Evolutionary conservation across 2,329 filamentous ascomycete species (phyloP).

Genomic region (Pseudogymnoascus sp.): DNA sequence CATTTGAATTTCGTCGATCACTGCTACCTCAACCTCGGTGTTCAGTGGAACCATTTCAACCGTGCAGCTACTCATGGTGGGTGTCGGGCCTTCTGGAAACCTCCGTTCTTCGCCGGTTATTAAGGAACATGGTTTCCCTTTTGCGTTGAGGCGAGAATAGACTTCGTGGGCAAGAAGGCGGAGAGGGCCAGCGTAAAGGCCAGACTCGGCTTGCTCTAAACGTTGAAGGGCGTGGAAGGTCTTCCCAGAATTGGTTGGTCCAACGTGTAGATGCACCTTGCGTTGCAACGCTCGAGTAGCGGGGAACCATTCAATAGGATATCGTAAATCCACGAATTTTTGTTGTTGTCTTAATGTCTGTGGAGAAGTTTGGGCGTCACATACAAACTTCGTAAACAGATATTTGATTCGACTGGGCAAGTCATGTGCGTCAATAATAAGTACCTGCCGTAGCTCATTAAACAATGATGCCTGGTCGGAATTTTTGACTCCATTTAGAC

Average conservation of each 20-base stretch:
- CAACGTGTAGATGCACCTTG: constrained; percentile 85
- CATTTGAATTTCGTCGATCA: constrained; percentile 99
- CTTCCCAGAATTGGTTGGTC: constrained; percentile 96
- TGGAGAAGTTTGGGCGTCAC: constrained; percentile 48
- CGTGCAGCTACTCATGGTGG: constrained; percentile 71
- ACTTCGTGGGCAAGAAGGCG: constrained; percentile 88
- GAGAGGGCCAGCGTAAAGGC: constrained; percentile 86
- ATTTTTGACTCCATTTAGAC: not conserved
- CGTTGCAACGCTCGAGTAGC: constrained; percentile 71
- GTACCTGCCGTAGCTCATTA: not conserved
- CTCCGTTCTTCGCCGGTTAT: constrained; percentile 88
- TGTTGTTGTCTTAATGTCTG: constrained; percentile 41
- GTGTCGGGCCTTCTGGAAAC: constrained; percentile 49
- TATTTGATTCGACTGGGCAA: constrained; percentile 52
- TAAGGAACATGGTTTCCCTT: constrained; percentile 68
- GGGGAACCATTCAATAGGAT: constrained; percentile 87
- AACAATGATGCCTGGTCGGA: not conserved
- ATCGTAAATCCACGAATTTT: constrained; percentile 72
- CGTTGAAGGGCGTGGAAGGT: constrained; percentile 88
- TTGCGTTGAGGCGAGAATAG: constrained; percentile 75
- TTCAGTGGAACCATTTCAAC: constrained; percentile 72
- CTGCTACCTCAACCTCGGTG: constrained; percentile 65
- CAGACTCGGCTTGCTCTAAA: constrained; percentile 65
- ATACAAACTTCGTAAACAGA: constrained; percentile 58
- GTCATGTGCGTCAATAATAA: constrained; percentile 40